phyloP scores from a whole-genome alignment of 805 yeast genomes.

The Yamadazyma nakazawae region DNA sequence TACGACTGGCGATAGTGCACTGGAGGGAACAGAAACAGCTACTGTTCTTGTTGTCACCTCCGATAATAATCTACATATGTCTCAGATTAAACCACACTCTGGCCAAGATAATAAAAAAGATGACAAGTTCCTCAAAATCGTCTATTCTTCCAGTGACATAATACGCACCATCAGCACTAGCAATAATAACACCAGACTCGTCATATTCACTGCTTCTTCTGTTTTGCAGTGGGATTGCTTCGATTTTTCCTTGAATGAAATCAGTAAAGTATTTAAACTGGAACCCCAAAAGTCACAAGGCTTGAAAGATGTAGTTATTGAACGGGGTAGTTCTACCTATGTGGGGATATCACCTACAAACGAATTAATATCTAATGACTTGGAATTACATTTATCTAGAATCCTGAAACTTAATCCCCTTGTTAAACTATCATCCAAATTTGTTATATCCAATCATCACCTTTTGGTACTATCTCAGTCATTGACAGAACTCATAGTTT shows the following conservation, averaged over 20 bases:
- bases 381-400: conserved; percentile 22
- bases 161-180: conserved; percentile 10
- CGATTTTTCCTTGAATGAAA: conserved; percentile 27
- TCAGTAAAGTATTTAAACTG: conserved; percentile 26
- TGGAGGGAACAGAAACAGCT: conserved; percentile 19
- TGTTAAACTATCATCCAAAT: conserved; percentile 5
- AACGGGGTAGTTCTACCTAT: conserved; percentile 15
- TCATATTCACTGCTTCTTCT: conserved; percentile 17
- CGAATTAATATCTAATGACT: conserved; percentile 28
- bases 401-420: conserved; percentile 12
- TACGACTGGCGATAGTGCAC: neutral
- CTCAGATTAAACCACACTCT: conserved; percentile 27
- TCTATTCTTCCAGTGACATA: conserved; percentile 12
- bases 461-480: conserved; percentile 19
- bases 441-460: conserved; percentile 31
- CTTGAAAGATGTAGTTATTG: neutral
- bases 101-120: conserved; percentile 30
- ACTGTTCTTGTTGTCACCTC: conserved; percentile 29
- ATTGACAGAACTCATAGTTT: conserved; percentile 19
- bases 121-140: conserved; percentile 31
- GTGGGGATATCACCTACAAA: conserved; percentile 13
- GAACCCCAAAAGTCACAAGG: conserved; percentile 10
- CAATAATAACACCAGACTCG: conserved; percentile 23
- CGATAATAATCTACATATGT: conserved; percentile 28
- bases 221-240: conserved; percentile 33